Evolutionary conservation across 2,329 filamentous ascomycete genomes (phyloP).

Genomic region (Endoconidiophora polonica): DNA sequence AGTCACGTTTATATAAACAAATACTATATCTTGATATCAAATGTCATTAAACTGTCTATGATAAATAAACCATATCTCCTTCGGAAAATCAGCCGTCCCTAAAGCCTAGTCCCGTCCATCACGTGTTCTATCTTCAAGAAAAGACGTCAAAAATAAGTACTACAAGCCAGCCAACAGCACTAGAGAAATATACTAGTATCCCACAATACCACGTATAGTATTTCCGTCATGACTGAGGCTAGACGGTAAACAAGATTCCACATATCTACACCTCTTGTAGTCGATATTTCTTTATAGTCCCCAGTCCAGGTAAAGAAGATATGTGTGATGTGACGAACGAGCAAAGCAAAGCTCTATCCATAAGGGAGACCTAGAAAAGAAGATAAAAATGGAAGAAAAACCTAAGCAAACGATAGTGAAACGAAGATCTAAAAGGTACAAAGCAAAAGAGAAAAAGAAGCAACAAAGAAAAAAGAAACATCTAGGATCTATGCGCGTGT

Average conservation of each 20-base stretch:
- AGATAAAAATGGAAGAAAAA: neutral
- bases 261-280: conserved; percentile 4
- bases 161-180: too few species aligned
- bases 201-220: conserved; percentile 10
- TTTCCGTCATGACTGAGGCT: neutral
- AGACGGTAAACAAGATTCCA: conserved; percentile 7
- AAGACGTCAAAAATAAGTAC: neutral
- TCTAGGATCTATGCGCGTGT: neutral
- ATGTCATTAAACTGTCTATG: conserved; percentile 7
- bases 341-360: too few species aligned
- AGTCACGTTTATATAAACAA: too few species aligned
- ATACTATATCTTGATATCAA: neutral
- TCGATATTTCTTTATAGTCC: neutral
- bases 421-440: neutral
- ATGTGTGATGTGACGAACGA: neutral
- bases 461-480: neutral
- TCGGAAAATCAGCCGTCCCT: conserved; percentile 1
- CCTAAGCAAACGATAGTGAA: neutral
- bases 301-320: neutral
- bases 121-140: neutral
- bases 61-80: conserved; percentile 8
- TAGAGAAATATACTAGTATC: conserved; percentile 3
- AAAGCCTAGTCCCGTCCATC: neutral
- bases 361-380: too few species aligned
- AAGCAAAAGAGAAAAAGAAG: neutral